These are phyloP conservation scores for Neurospora sp. DNA, from an alignment of 495 filamentous ascomycete species.

Conservation along the genomic window DNA sequence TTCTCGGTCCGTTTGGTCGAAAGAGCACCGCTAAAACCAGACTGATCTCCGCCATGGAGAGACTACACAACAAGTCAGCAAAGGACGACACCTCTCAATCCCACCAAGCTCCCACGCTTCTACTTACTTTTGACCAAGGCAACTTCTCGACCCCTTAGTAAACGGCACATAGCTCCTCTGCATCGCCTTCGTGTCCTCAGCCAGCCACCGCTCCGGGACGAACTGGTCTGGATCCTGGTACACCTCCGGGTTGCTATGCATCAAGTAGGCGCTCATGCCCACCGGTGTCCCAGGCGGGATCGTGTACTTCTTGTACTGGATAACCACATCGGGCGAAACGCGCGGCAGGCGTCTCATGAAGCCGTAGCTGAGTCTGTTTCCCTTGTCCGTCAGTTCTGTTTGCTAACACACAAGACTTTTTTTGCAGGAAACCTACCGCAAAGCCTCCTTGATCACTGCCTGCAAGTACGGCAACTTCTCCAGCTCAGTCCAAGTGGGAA, in stretches of 20 bases:
- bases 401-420: background rate
- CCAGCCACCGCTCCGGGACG: slow-evolving; percentile 32
- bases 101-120: background rate
- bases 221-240: slow-evolving; percentile 26
- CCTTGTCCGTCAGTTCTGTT: background rate
- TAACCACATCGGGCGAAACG: slow-evolving; percentile 12
- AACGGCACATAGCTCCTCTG: slow-evolving; percentile 10
- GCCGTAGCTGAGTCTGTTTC: slow-evolving; percentile 8
- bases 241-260: slow-evolving; percentile 25
- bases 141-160: slow-evolving; percentile 7
- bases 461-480: slow-evolving; percentile 23
- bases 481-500: slow-evolving; percentile 19
- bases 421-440: slow-evolving; percentile 7
- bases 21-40: slow-evolving; percentile 25
- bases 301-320: slow-evolving; percentile 13
- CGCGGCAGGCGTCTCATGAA: slow-evolving; percentile 14
- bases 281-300: slow-evolving; percentile 14
- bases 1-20: slow-evolving; percentile 9
- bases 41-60: slow-evolving; percentile 27
- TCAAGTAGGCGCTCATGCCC: slow-evolving; percentile 14
- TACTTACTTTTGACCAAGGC: slow-evolving; percentile 13
- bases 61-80: slow-evolving; percentile 6
- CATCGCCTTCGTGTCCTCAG: slow-evolving; percentile 16
- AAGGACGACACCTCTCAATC: background rate
- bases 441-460: slow-evolving; percentile 28